Evolutionary conservation across 345 rosid genomes (phyloP).

Genomic region (Combretum micranthum): DNA sequence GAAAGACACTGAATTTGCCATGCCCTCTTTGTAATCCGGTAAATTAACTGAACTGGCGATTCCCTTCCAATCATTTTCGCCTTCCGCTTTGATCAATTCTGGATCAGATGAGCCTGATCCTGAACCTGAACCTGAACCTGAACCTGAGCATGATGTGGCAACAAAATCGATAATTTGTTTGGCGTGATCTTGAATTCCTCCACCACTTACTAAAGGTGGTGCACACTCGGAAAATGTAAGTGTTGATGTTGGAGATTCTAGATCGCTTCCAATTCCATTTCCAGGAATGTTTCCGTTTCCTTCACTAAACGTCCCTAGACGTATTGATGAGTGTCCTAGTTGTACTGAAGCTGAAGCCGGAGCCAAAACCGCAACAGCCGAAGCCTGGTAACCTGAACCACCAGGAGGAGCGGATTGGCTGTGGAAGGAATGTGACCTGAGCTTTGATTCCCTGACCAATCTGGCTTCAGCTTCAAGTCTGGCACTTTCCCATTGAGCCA

Average conservation of each 20-base stretch:
- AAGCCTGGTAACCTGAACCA: not conserved
- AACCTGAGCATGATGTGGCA: slow-evolving; percentile 28
- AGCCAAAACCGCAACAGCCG: slow-evolving; percentile 1
- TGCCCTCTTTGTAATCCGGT: slow-evolving; percentile 21
- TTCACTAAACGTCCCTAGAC: slow-evolving; percentile 19
- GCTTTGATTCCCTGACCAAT: slow-evolving; percentile 71
- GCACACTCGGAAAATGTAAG: slow-evolving; percentile 63
- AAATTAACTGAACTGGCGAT: slow-evolving; percentile 20
- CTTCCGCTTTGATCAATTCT: slow-evolving; percentile 43
- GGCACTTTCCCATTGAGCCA: slow-evolving; percentile 97
- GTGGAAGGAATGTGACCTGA: slow-evolving; percentile 50
- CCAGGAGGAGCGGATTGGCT: slow-evolving; percentile 8
- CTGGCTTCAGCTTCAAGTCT: slow-evolving; percentile 89
- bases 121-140: slow-evolving; percentile 5
- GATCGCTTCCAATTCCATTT: slow-evolving; percentile 33
- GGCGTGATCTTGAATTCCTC: slow-evolving; percentile 19
- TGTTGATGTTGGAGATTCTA: slow-evolving; percentile 85
- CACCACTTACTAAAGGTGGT: slow-evolving; percentile 20
- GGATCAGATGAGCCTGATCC: slow-evolving; percentile 31
- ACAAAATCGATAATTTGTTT: slow-evolving; percentile 45
- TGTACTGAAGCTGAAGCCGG: slow-evolving; percentile 14
- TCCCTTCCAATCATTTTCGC: slow-evolving; percentile 48
- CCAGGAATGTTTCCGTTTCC: slow-evolving; percentile 15
- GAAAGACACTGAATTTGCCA: slow-evolving; percentile 37
- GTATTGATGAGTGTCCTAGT: not conserved